Base-by-base conservation (phyloP, 768 basidiomycete genomes). In the Rhodotorula babjevae region DNA sequence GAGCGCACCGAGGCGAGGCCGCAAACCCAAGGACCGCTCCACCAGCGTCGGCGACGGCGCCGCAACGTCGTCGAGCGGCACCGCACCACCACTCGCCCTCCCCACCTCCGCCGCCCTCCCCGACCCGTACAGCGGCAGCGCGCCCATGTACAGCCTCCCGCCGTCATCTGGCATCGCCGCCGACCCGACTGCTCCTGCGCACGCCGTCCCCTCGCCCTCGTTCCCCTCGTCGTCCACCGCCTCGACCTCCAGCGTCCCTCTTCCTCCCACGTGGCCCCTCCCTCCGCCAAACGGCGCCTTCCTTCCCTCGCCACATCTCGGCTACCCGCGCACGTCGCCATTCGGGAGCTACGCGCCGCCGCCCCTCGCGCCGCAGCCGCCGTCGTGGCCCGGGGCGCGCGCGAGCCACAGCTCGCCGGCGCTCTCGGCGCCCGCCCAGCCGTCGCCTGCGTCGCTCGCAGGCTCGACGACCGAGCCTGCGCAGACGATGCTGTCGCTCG, bases 11-110 rank as follows among this genome's bases (percentile, higher is more conserved):
- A 42, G 70, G 9, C 40, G 70, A 7, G 70, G 70, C 0, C 23
- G 70, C 12, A 71, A 65, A n/a, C 62, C 74, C 19, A 68, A 68
- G 40, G 50, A 42, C 42, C 16, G 52, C n/a, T 53, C 5, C 8
- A 0, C 33, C 7, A 1, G 1, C 27, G 5, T 16, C 40, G 11
- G 10, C 27, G n/a, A 2, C 16, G 3, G 23, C 23, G 40, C 23
- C 36, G 40, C 21, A 23, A 6, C 44, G 7, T 2, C 31, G 21
- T 36, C 19, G 57, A 58, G 36, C 33, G 36, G 23, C 23, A 6
- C 31, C n/a, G 19, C 33, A 19, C 33, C 29, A 18, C 9, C 56
- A 36, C 36, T 9, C 9, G 4, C 9, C 36, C 36, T 36, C 36
- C 36, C 36, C 36, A 36, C 36, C 56, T 18, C 31, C 15, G 14